A percentile compares a stretch with the other conserved stretches of the same genome.
phyloP scores from a whole-genome alignment of 495 filamentous ascomycete genomes.

The Aspergillus avenaceus region DNA sequence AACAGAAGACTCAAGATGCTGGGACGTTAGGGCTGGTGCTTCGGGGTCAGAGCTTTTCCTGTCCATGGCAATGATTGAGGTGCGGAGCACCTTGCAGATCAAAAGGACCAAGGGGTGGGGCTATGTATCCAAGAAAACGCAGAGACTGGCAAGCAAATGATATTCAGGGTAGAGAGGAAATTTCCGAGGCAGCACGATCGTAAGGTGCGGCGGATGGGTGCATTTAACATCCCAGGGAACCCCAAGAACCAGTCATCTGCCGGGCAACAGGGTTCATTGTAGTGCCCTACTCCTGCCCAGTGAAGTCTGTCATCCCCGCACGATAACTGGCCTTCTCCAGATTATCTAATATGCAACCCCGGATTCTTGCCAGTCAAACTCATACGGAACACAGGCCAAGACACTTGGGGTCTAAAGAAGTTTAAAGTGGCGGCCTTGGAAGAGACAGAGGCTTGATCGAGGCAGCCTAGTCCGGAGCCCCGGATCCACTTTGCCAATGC shows the following conservation, averaged over 20 bases:
- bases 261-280: background rate
- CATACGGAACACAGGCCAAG: slow-evolving; percentile 4
- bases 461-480: background rate
- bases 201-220: background rate
- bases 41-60: slow-evolving; percentile 12
- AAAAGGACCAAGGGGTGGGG: background rate
- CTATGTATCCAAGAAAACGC: background rate
- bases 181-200: background rate
- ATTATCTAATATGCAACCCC: background rate
- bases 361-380: background rate
- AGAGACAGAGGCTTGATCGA: background rate
- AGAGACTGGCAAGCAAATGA: slow-evolving; percentile 8
- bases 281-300: background rate
- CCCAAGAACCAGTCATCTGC: background rate
- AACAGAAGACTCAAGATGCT: slow-evolving; percentile 8
- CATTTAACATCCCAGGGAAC: slow-evolving; percentile 6
- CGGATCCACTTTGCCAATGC: background rate
- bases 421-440: background rate
- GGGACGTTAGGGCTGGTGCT: background rate
- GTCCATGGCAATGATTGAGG: slow-evolving; percentile 5
- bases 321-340: background rate
- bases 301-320: background rate
- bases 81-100: slow-evolving; percentile 2
- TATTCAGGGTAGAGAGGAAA: slow-evolving; percentile 1
- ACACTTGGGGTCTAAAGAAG: slow-evolving; percentile 9